Percentiles rank a stretch among this genome's conserved stretches.
Evolutionary conservation across 139 green algal species (phyloP).

Genomic region (Coelastrella sp.): DNA sequence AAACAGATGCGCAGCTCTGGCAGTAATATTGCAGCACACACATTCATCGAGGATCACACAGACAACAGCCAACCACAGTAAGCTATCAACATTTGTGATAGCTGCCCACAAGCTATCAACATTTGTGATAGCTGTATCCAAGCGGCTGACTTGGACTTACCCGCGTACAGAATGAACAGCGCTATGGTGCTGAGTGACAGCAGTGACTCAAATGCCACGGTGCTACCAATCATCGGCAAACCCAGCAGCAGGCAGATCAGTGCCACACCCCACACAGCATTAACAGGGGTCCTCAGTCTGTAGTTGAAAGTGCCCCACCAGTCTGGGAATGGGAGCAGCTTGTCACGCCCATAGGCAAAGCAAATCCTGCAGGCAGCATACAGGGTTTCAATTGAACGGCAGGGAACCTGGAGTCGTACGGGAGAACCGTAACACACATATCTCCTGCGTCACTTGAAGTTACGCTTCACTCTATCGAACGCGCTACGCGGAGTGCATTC

Average conservation of each 20-base stretch:
- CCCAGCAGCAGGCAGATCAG: not conserved
- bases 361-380: slow-evolving; percentile 25
- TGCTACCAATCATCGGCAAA: slow-evolving; percentile 20
- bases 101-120: no score
- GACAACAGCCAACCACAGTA: no score
- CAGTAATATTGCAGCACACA: no score
- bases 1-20: no score
- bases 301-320: slow-evolving; percentile 11
- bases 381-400: not conserved
- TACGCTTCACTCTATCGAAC: not conserved
- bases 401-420: not conserved
- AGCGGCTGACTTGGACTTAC: not conserved
- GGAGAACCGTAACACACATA: no score
- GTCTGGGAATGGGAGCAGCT: not conserved
- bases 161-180: slow-evolving; percentile 33
- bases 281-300: not conserved
- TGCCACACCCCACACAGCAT: slow-evolving; percentile 31
- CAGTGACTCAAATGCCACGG: slow-evolving; percentile 21
- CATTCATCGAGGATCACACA: no score
- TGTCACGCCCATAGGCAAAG: slow-evolving; percentile 30
- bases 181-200: slow-evolving; percentile 44
- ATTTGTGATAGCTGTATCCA: no score
- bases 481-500: no score
- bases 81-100: no score
- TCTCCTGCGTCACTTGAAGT: not conserved